Evolutionary conservation across 106 monocot species (phyloP).

Genomic region (Hemerocallis citrina): DNA sequence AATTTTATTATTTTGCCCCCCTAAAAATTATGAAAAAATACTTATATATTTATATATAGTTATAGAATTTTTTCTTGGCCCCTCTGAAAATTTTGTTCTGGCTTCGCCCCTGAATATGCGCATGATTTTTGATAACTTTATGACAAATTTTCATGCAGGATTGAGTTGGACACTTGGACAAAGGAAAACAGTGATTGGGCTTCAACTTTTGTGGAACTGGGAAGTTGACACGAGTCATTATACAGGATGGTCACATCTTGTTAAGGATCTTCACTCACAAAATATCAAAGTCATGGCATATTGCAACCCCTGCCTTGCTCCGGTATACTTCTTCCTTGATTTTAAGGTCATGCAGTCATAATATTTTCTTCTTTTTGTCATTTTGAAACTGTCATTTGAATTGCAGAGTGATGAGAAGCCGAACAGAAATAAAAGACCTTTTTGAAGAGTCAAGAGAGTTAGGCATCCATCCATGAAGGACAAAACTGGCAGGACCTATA

Average conservation of each 20-base stretch:
- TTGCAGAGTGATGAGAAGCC: slow-evolving; percentile 51
- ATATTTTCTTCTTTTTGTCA: too few species aligned
- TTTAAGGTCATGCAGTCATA: background rate
- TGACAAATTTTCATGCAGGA: slow-evolving; percentile 41
- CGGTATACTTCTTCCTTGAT: slow-evolving; percentile 24
- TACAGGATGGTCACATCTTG: slow-evolving; percentile 48
- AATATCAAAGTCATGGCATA: slow-evolving; percentile 71
- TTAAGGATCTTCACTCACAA: slow-evolving; percentile 38
- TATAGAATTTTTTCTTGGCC: too few species aligned
- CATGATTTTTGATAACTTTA: too few species aligned
- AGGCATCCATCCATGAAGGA: slow-evolving; percentile 56
- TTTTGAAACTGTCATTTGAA: too few species aligned
- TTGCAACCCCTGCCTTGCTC: slow-evolving; percentile 81
- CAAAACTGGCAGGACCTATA: slow-evolving; percentile 36
- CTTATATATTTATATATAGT: too few species aligned
- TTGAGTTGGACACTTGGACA: slow-evolving; percentile 88
- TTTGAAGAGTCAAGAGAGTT: slow-evolving; percentile 52
- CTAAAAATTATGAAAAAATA: too few species aligned
- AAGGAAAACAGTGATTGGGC: slow-evolving; percentile 75
- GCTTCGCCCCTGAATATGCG: too few species aligned
- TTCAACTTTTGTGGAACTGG: slow-evolving; percentile 95
- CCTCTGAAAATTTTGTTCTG: too few species aligned
- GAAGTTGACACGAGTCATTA: slow-evolving; percentile 60
- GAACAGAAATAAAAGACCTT: slow-evolving; percentile 39
- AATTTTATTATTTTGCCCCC: too few species aligned